Evolutionary conservation across 1,139 yeast species (phyloP).

Genomic region (Kluyveromyces sp.): DNA sequence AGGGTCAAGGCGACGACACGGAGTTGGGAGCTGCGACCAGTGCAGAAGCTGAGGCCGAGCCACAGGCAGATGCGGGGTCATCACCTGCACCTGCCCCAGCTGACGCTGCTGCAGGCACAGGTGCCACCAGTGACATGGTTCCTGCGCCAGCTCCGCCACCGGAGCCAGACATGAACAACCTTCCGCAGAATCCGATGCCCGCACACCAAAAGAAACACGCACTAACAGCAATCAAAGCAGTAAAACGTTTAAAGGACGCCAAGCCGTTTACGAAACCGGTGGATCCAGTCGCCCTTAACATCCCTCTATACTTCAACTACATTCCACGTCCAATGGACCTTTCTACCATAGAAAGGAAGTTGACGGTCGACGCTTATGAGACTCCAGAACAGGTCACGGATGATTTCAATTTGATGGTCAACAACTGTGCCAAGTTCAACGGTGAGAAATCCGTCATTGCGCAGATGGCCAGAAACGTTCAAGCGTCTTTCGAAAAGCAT

Average conservation of each 20-base stretch:
- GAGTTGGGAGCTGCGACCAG: conserved; percentile 3
- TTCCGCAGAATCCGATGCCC: conserved; percentile 70
- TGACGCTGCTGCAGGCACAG: neutral
- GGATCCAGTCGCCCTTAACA: conserved; percentile 77
- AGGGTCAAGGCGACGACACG: conserved; percentile 8
- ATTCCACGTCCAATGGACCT: conserved; percentile 90
- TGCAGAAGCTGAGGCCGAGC: neutral
- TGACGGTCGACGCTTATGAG: conserved; percentile 62
- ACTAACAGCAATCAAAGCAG: conserved; percentile 62
- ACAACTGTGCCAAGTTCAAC: conserved; percentile 75
- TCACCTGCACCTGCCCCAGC: neutral
- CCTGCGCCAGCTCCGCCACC: conserved; percentile 70
- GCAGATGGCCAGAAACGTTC: conserved; percentile 83
- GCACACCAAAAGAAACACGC: conserved; percentile 69
- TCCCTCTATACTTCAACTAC: conserved; percentile 83
- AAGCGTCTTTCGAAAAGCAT: conserved; percentile 89
- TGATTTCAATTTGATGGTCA: conserved; percentile 82
- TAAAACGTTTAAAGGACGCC: conserved; percentile 88
- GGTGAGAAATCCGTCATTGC: conserved; percentile 81
- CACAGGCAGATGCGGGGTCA: neutral
- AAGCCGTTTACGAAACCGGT: conserved; percentile 86
- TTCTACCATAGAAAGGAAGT: conserved; percentile 79
- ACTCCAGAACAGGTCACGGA: conserved; percentile 59
- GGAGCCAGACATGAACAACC: conserved; percentile 65
- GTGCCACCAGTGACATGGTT: neutral